phyloP scores from a whole-genome alignment of 768 basidiomycete species.

The Kwoniella botswanensis region DNA sequence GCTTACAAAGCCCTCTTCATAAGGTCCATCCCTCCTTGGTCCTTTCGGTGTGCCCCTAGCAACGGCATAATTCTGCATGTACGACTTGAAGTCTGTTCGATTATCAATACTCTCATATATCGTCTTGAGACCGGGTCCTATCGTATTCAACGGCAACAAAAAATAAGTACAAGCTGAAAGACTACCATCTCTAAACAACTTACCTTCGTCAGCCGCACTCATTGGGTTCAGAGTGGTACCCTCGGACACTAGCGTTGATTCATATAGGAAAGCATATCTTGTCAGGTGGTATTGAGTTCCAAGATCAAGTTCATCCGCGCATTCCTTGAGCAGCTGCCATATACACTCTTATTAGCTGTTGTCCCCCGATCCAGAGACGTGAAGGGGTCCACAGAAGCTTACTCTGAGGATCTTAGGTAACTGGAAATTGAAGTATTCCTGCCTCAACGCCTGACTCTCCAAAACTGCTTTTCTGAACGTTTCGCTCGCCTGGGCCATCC shows the following conservation, averaged over 20 bases:
- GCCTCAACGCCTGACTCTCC: constrained; percentile 86
- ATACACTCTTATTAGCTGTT: not conserved
- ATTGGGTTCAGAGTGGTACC: constrained; percentile 79
- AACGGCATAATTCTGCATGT: constrained; percentile 97
- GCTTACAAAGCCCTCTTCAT: constrained; percentile 91
- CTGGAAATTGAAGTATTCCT: constrained; percentile 98
- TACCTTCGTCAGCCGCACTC: constrained; percentile 52
- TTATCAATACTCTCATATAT: constrained; percentile 92
- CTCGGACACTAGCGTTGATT: constrained; percentile 85
- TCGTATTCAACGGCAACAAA: constrained; percentile 2
- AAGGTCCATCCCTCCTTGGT: constrained; percentile 85
- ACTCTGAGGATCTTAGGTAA: constrained; percentile 90
- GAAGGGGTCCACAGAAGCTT: constrained; percentile 53
- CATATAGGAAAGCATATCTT: constrained; percentile 91
- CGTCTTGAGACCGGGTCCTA: constrained; percentile 77
- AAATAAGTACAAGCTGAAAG: not conserved
- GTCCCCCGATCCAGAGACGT: too few species aligned
- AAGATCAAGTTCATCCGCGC: constrained; percentile 92
- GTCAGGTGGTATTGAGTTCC: constrained; percentile 98
- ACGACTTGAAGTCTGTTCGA: constrained; percentile 89
- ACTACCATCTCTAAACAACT: not conserved
- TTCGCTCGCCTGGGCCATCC: constrained; percentile 85
- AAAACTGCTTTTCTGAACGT: constrained; percentile 85
- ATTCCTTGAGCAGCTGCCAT: constrained; percentile 83
- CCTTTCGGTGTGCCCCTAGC: constrained; percentile 73